Evolutionary conservation across 176 grass and related monocot genomes (phyloP), one percentile per base, ranked within the genome.

Genomic region (Poa pratensis): DNA sequence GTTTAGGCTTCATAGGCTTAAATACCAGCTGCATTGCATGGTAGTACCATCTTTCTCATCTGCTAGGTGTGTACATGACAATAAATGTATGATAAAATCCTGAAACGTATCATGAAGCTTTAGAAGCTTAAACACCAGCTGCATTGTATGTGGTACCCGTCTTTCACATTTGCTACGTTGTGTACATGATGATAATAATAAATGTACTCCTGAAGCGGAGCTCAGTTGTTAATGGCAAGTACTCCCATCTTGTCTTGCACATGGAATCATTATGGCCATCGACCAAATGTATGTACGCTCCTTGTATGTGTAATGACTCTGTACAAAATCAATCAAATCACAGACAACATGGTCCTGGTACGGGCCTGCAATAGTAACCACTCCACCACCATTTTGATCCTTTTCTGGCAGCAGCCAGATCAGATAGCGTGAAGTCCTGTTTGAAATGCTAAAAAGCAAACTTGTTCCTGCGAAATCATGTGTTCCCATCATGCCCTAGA

Each of bases 371-470:
- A 71, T 4, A 20, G 40, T 53, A 74, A 68, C 53, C 53, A 51
- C 55, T 32, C 62, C 50, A 52, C 57, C 88, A 73, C 72, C 22
- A 32, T 73, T 73, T 72, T 45, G 63, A 54, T 55, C 55, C 64
- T 69, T 60, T 53, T 9, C 77, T 78, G 45, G 79, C 18, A 63
- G 42, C 57, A 52, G 19, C 7, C 46, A 40, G 55, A 72, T 55
- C 76, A 37, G 65, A 78, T 83, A 7, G 14, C 23, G 6, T 13
- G 2, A 22, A 14, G 6, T 24, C 43, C 13, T 27, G 3, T 9
- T 48, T 72, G 69, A 26, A 49, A 26, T 73, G 69, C 6, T 5
- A 14, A 27, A 24, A 45, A 15, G 2, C 1, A 46, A 12, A 11
- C 39, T 2, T 6, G 14, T 16, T 72, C 13, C n/a, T 72, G 20